Conservation (phyloP, 2,329 filamentous ascomycete species). For the Neonectria punicea region DNA sequence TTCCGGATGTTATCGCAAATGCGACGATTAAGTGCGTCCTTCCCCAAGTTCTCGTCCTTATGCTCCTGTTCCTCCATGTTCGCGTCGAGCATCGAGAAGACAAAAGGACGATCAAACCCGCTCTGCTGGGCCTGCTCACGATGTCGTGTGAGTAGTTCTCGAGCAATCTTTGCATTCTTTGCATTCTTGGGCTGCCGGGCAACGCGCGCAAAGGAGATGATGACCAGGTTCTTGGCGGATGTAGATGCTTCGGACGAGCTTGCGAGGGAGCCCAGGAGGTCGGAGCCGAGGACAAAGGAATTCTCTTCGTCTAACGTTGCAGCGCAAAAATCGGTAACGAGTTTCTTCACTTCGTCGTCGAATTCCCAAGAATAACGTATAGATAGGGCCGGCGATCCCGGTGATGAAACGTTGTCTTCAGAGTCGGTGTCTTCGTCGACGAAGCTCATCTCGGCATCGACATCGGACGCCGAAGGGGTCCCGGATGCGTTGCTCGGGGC, state of each 20-base stretch:
- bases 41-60: slow-evolving; percentile 19
- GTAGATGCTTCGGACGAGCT: background rate
- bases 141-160: slow-evolving; percentile 24
- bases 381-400: background rate
- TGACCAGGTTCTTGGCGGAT: slow-evolving; percentile 25
- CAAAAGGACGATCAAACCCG: slow-evolving; percentile 20
- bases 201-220: slow-evolving; percentile 34
- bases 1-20: slow-evolving; percentile 22
- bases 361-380: slow-evolving; percentile 29
- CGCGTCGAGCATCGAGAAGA: slow-evolving; percentile 34
- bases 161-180: slow-evolving; percentile 25
- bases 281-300: slow-evolving; percentile 33
- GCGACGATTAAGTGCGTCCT: background rate
- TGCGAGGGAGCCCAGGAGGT: slow-evolving; percentile 26
- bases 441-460: background rate
- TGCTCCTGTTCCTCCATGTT: slow-evolving; percentile 29
- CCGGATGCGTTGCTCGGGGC: slow-evolving; percentile 6
- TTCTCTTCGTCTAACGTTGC: slow-evolving; percentile 41
- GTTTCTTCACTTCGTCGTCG: slow-evolving; percentile 30
- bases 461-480: slow-evolving; percentile 1
- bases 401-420: background rate
- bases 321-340: slow-evolving; percentile 41
- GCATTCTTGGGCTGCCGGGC: slow-evolving; percentile 33
- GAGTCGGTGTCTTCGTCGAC: slow-evolving; percentile 11
- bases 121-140: slow-evolving; percentile 1